Base-by-base conservation (phyloP, 176 grass and related monocot species). In the Oryza brachyantha region DNA sequence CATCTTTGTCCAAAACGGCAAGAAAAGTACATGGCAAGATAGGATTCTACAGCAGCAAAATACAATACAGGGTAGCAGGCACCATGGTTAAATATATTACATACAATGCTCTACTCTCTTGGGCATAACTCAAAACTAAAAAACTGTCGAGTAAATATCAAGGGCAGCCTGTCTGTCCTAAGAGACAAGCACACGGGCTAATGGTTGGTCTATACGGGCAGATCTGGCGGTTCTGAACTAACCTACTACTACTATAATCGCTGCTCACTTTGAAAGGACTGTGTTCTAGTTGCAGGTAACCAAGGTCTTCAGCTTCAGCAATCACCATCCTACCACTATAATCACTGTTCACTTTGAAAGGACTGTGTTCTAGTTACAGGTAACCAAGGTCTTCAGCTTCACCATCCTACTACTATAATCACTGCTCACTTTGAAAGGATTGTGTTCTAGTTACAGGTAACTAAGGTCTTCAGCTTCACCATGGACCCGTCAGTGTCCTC, bases 401-500 rank as follows among this genome's bases (percentile, higher is more conserved):
- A 93, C 91, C 91, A 91, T 40, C 41, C 41, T 43, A 43, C 41
- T 14, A 50, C 43, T 46, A 46, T 46, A 4, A 46, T 46, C 14
- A 46, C 43, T 46, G 43, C 43, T 17, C 72, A 22, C 59, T 37
- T 81, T 19, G 69, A 78, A 76, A 68, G 36, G 26, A 79, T 13
- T 73, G 24, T 43, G 29, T 34, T 78, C 52, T 64, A 64, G 43
- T 43, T 83, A 52, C 57, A 58, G 12, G 52, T 57, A 57, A 57
- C 52, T 57, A 57, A 57, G n/a, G 17, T 38, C 58, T 85, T 50
- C 37, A 35, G 25, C 60, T 91, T 88, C 52, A 94, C 91, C 88
- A 94, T 41, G 91, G 91, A 24, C 91, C 91, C 7, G 91, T 94
- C 22, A 88, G 70, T 28, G 91, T 94, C 85, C 91, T 94, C 68